phyloP scores from a whole-genome alignment of 169 alveolate genomes.

The Plasmodium cynomolgi region DNA sequence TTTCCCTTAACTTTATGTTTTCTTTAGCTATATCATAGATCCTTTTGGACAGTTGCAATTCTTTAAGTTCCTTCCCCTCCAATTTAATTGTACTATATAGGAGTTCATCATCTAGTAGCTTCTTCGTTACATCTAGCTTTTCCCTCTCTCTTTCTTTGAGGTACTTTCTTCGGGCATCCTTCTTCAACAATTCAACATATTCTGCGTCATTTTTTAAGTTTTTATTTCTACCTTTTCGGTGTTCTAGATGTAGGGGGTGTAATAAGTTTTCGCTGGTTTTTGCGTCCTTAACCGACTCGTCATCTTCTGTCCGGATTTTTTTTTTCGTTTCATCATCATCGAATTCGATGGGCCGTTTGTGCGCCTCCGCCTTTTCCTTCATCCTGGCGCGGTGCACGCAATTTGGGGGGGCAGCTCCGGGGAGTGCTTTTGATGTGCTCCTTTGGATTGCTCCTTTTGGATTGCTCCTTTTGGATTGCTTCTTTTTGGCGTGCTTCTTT shows the following conservation, averaged over 20 bases:
- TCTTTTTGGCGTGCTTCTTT: not conserved
- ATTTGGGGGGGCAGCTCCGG: not conserved
- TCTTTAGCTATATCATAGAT: conserved; percentile 90
- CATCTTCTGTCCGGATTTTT: conserved; percentile 46
- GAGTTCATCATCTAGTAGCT: conserved; percentile 91
- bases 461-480: too few relatives aligned
- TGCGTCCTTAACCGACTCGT: not conserved
- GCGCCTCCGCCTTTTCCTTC: conserved; percentile 50
- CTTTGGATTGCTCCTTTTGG: not conserved
- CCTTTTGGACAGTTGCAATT: conserved; percentile 89
- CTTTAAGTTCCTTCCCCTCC: conserved; percentile 78
- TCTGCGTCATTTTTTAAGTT: conserved; percentile 79
- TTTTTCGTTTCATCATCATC: conserved; percentile 65
- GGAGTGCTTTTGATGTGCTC: not conserved
- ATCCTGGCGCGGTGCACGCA: conserved; percentile 15
- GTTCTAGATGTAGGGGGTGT: conserved; percentile 74
- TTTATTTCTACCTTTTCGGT: conserved; percentile 80
- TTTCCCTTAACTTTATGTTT: conserved; percentile 88
- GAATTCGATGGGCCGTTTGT: conserved; percentile 39
- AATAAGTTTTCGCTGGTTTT: not conserved
- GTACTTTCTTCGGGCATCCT: conserved; percentile 93
- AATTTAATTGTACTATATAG: conserved; percentile 83
- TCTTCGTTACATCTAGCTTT: conserved; percentile 93
- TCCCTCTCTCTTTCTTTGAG: conserved; percentile 94
- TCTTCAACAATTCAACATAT: conserved; percentile 81